Base-by-base conservation (phyloP, 306 rosid species). In the Cotoneaster glaucophyllus region DNA sequence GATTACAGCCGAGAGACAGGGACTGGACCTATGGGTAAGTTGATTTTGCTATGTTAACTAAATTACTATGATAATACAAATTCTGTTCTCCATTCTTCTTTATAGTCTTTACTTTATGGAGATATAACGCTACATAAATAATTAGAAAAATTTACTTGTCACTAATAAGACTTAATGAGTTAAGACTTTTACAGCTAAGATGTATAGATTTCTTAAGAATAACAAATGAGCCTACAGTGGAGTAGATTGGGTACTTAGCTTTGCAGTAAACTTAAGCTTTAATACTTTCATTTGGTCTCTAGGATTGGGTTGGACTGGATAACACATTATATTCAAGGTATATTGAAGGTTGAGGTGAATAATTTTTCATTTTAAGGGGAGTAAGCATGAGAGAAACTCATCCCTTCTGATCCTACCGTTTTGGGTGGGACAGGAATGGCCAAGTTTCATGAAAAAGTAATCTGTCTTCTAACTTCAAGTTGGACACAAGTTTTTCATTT, bases 11-110 rank as follows among this genome's bases (percentile, higher is more conserved):
- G 93, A 84, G 94, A 94, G 83, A 90, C 96, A 13, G 82, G 79
- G 66, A 86, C 90, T 69, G 98, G 98, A 69, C 98, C 98, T 70
- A 90, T 94, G 96, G 98, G 98, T 94, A 81, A 86, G 96, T 73
- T 76, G 76, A 26, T 61, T 43, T 72, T 80, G 29, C 14, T 48
- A 43, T 79, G 22, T 34, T 32, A 53, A 50, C 61, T 63, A 41
- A 3, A 67, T 59, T 17, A 59, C 26, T 19, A 18, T 24, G 39
- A 68, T 44, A n/a, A 15, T 22, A 24, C 57, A 41, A 39, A 9
- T 28, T 67, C 11, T 21, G 48, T n/a, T 3, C 19, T 11, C 25
- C 2, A 1, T 32, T 22, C 31, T 67, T 22, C 15, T n/a, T 5
- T 9, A 12, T 3, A 39, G 24, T 37, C 7, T 31, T 67, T 67